Base-by-base conservation (phyloP, 768 basidiomycete species). In the Xerocomus potaroensis region DNA sequence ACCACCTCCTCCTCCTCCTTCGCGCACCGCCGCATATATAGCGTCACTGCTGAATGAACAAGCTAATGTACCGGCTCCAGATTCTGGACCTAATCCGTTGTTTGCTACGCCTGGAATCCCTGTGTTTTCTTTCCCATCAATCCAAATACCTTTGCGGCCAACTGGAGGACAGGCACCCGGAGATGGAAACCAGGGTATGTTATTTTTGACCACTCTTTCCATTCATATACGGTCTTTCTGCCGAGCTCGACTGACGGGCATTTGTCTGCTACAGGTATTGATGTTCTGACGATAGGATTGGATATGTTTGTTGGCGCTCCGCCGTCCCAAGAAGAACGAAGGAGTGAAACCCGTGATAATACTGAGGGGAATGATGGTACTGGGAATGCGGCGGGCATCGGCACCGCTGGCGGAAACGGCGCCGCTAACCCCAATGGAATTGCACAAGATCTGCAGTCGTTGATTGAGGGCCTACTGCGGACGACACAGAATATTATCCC, bases 251-350 rank as follows among this genome's bases (percentile, higher is more conserved):
- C 56, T 47, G 43, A 64, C 22, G 56, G 55, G 52, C 21, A 40
- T 33, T 5, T 41, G 0, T 47, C 51, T 48, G 35, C 22, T 34
- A 11, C 22, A 51, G 65, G 46, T 43, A 41, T 57, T 1, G 63
- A 65, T 34, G 48, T 69, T 5, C 3, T 73, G 21, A 70, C 71
- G 16, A 65, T 73, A 41, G 72, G 72, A n/a, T 51, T 73, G 23
- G 71, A 73, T 45, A 66, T 73, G 58, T 63, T 71, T 45, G 50
- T 71, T 8, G 59, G 54, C 35, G 56, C 54, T 32, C 44, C 56
- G 11, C 51, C 48, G 3, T 49, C 46, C 14, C 18, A 12, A 27
- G 54, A 35, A 31, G 53, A 44, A 19, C 36, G 35, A 16, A 58
- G 36, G 18, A 54, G 14, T 4, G 40, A 53, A 40, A 21, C 31